phyloP scores from a whole-genome alignment of 345 rosid species.

The Pistacia vera region DNA sequence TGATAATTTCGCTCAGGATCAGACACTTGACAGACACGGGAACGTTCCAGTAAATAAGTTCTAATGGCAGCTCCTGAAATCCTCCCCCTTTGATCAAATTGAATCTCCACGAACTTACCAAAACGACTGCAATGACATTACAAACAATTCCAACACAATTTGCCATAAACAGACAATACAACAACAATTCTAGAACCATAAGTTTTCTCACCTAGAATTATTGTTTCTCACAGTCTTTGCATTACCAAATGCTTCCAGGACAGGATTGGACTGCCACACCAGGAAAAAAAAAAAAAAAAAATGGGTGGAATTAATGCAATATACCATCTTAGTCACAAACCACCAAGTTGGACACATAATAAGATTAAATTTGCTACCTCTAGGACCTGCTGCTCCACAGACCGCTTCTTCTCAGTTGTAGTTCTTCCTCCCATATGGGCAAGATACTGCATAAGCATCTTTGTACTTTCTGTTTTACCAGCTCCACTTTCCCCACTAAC shows the following conservation, averaged over 20 bases:
- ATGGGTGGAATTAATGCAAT: slow-evolving; percentile 4
- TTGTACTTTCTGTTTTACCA: slow-evolving; percentile 98
- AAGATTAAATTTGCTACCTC: slow-evolving; percentile 54
- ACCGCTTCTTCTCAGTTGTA: slow-evolving; percentile 72
- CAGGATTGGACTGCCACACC: slow-evolving; percentile 88
- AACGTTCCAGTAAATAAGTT: slow-evolving; percentile 93
- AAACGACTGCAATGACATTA: slow-evolving; percentile 70
- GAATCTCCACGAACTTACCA: slow-evolving; percentile 98
- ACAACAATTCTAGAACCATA: slow-evolving; percentile 10
- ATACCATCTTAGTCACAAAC: slow-evolving; percentile 1
- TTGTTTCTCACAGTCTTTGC: slow-evolving; percentile 98
- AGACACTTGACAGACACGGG: slow-evolving; percentile 98
- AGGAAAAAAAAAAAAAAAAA: slow-evolving; percentile 7
- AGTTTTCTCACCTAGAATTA: slow-evolving; percentile 75
- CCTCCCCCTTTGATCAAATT: slow-evolving; percentile 77
- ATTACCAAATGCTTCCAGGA: slow-evolving; percentile 98
- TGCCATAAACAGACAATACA: slow-evolving; percentile 22
- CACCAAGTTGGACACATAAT: slow-evolving; percentile 12
- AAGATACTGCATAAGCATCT: slow-evolving; percentile 92
- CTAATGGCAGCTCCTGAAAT: slow-evolving; percentile 99
- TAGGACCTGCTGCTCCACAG: slow-evolving; percentile 95
- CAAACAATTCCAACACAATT: slow-evolving; percentile 16
- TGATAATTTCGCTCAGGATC: slow-evolving; percentile 99
- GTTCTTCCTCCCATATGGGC: slow-evolving; percentile 96
- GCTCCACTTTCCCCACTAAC: slow-evolving; percentile 99